Evolutionary conservation across 164 flowering plant species (phyloP).

Genomic region (Platanus orientalis): DNA sequence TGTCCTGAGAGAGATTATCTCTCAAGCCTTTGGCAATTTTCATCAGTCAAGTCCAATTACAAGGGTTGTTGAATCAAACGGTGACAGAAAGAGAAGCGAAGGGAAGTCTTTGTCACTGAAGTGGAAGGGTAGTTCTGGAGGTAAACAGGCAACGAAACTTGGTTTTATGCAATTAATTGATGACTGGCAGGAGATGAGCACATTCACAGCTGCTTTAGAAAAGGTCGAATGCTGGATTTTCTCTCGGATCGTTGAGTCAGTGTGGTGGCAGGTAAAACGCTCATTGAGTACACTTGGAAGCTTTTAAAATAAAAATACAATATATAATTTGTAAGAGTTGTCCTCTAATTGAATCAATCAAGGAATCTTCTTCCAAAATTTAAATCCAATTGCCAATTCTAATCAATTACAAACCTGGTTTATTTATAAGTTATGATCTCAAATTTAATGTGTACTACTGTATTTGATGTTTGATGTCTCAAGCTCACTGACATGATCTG

Average conservation of each 20-base stretch:
- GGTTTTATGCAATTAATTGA: slow-evolving; percentile 47
- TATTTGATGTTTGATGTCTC: not conserved
- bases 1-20: slow-evolving; percentile 78
- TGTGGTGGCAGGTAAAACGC: slow-evolving; percentile 96
- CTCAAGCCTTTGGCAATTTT: slow-evolving; percentile 78
- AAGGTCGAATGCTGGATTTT: slow-evolving; percentile 94
- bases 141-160: slow-evolving; percentile 39
- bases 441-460: not conserved
- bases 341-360: not conserved
- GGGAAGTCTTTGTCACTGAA: slow-evolving; percentile 36
- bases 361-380: not conserved
- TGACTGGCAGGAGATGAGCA: slow-evolving; percentile 92
- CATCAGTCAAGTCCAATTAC: slow-evolving; percentile 34
- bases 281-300: not conserved
- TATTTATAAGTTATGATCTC: not conserved
- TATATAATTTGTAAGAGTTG: not conserved
- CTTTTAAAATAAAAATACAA: not conserved
- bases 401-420: not conserved
- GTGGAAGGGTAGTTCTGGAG: slow-evolving; percentile 42
- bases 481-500: slow-evolving; percentile 1
- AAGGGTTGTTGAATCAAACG: slow-evolving; percentile 41
- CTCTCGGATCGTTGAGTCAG: slow-evolving; percentile 88
- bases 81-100: slow-evolving; percentile 33
- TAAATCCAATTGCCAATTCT: not conserved
- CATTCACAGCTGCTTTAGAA: slow-evolving; percentile 73